phyloP scores from a whole-genome alignment of 495 filamentous ascomycete genomes.

The Paragyromitra xinjiangensis region DNA sequence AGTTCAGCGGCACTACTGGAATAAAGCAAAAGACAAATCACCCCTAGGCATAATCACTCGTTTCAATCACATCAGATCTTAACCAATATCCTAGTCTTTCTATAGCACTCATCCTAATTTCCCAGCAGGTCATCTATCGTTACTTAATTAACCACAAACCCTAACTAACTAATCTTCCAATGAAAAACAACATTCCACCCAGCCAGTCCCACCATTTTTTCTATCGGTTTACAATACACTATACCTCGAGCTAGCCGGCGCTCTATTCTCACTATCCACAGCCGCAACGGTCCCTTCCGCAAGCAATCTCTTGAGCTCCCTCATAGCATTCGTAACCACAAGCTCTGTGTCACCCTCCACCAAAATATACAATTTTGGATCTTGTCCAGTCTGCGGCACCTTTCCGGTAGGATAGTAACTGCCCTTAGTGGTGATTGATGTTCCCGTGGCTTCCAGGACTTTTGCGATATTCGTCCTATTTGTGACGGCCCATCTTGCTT shows the following conservation, averaged over 20 bases:
- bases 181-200: constrained; percentile 13
- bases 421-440: constrained; percentile 97
- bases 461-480: constrained; percentile 99
- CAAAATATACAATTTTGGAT: constrained; percentile 93
- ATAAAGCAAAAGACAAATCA: neutral
- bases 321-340: constrained; percentile 89
- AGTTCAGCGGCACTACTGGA: too few relatives aligned
- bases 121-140: constrained; percentile 3
- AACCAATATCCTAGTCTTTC: neutral
- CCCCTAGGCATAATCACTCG: neutral
- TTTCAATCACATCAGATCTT: neutral
- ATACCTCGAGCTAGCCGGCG: constrained; percentile 84
- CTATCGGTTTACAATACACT: constrained; percentile 73
- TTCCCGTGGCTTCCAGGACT: constrained; percentile 93
- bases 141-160: constrained; percentile 12
- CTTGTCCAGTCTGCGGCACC: constrained; percentile 73
- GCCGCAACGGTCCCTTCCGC: constrained; percentile 94
- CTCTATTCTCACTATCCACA: constrained; percentile 80
- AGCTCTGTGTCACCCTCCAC: constrained; percentile 97
- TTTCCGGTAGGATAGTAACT: constrained; percentile 86
- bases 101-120: neutral
- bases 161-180: constrained; percentile 19
- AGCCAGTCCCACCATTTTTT: constrained; percentile 8
- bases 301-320: constrained; percentile 84
- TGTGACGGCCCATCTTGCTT: constrained; percentile 98